Base-by-base conservation (phyloP, 2,329 filamentous ascomycete species). In the Aspergillus fumigatus region DNA sequence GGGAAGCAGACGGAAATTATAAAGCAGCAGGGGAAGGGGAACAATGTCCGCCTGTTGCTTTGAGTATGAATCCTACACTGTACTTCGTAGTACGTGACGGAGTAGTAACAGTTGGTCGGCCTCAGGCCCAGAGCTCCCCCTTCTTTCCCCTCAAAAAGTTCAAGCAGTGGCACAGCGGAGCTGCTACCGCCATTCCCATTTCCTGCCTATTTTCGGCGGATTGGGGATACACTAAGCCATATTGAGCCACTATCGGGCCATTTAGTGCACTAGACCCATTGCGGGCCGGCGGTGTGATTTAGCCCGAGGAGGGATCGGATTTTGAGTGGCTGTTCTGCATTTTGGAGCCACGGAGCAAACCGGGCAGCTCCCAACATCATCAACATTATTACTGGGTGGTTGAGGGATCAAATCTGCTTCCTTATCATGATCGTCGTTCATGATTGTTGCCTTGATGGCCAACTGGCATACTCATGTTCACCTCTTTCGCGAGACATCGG, bases 291-390 rank as follows among this genome's bases (percentile, higher is more conserved):
- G 57, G 59, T 61, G 57, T 57, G 52, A 49, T 57, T 14, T 57
- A 45, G 49, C 56, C 59, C 60, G 56, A 59, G 57, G 55, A 48
- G 55, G 51, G 51, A 14, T 14, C 41, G 41, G n/a, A 19, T 23
- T 23, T 45, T 45, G 19, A 45, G n/a, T 45, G 43, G 43, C n/a
- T 25, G 21, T 25, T 47, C 11, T 14, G 43, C 19, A 23, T 48
- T 59, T 60, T 65, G 64, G 64, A 57, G 58, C 52, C 48, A 41
- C 64, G 63, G 64, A 60, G 58, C 23, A 64, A 60, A 57, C 55
- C 62, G 62, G 63, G 63, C 59, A 47, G 35, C 45, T 48, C 60
- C 59, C 62, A 62, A 64, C 60, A 57, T 48, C 41, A 43, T 43
- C 40, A 43, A n/a, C 40, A 43, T n/a, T 17, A 43, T n/a, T 43